These are phyloP conservation scores for Eucalyptus cladocalyx DNA, from an alignment of 345 rosid genomes.

Conservation along the genomic window DNA sequence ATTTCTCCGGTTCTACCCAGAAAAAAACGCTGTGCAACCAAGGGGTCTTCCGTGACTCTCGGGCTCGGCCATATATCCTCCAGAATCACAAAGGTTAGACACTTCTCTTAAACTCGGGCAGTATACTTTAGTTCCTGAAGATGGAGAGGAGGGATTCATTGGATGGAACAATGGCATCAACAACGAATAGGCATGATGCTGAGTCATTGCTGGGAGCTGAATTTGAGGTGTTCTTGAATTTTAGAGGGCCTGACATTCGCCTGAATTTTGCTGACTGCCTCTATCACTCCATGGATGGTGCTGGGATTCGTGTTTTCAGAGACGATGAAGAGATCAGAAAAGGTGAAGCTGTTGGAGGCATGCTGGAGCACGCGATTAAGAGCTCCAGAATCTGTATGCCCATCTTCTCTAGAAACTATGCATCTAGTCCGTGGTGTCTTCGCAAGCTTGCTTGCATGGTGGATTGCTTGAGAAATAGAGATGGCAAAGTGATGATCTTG, in stretches of 20 bases:
- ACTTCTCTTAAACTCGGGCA: neutral
- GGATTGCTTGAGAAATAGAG: neutral
- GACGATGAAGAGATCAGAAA: neutral
- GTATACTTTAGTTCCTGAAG: neutral
- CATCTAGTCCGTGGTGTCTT: neutral
- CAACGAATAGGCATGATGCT: neutral
- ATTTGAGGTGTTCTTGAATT: neutral
- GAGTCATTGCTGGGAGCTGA: neutral
- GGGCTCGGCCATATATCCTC: neutral
- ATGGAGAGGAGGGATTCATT: neutral
- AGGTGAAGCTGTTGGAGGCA: neutral
- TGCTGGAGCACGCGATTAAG: neutral
- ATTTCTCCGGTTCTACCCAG: neutral
- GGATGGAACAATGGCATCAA: neutral
- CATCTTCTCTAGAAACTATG: neutral
- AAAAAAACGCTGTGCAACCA: neutral
- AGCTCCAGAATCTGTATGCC: neutral
- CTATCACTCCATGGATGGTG: neutral
- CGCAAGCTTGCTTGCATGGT: neutral
- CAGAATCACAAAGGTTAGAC: neutral
- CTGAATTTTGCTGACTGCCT: neutral
- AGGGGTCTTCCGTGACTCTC: neutral
- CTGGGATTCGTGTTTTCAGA: neutral
- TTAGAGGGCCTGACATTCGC: neutral
- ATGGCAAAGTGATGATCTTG: neutral